phyloP scores from a whole-genome alignment of 2,329 filamentous ascomycete species.

The Scedosporium dehoogii region DNA sequence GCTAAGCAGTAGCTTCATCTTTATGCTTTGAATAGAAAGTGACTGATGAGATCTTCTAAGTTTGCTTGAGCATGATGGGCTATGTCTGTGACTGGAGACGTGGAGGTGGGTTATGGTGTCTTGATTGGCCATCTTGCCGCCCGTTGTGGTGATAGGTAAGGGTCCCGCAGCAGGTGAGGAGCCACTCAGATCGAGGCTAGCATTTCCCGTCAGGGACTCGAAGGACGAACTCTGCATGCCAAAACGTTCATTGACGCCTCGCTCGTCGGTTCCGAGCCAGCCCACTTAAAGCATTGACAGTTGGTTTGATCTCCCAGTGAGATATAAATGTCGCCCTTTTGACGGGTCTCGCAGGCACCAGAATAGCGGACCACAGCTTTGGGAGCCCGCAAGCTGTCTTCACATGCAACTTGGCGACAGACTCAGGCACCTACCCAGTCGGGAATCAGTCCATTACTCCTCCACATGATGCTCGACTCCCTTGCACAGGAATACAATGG shows the following conservation, averaged over 20 bases:
- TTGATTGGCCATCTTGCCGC: slow-evolving; percentile 23
- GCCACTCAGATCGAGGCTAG: background rate
- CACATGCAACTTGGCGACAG: too few species aligned
- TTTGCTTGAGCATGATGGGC: background rate
- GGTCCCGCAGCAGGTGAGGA: background rate
- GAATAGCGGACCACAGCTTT: too few species aligned
- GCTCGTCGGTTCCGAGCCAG: background rate
- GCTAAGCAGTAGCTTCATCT: too few species aligned
- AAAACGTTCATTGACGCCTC: background rate
- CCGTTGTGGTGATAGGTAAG: slow-evolving; percentile 18
- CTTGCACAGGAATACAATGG: too few species aligned
- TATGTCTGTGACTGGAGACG: background rate
- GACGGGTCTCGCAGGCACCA: too few species aligned
- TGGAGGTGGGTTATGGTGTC: background rate
- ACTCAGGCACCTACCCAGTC: too few species aligned
- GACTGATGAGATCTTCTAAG: background rate
- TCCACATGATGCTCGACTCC: too few species aligned
- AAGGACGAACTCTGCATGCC: background rate
- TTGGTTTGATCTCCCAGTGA: background rate
- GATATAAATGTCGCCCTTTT: too few species aligned
- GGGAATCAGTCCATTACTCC: too few species aligned
- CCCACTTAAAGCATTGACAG: background rate
- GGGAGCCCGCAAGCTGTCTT: too few species aligned
- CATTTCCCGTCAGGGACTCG: background rate
- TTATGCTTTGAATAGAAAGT: background rate